Evolutionary conservation across 306 rosid species (phyloP).

Genomic region (Inga laurina): DNA sequence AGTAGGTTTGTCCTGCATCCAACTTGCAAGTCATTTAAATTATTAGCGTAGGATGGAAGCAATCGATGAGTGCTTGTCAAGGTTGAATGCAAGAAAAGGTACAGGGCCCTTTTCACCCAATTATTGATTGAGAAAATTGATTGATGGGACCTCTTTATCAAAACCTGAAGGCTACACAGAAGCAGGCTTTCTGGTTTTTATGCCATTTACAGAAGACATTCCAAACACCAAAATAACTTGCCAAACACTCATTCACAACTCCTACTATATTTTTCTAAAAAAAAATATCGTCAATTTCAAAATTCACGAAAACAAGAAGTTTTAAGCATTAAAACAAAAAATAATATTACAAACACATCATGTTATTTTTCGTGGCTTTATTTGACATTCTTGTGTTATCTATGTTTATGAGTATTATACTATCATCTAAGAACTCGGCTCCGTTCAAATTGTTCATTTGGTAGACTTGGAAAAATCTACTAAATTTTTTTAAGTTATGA

Average conservation of each 20-base stretch:
- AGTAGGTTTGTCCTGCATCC: neutral
- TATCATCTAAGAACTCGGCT: neutral
- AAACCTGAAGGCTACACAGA: neutral
- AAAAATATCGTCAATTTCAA: too few species aligned
- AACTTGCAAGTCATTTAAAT: neutral
- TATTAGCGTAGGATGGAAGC: neutral
- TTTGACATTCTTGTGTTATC: too few species aligned
- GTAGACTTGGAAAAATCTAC: neutral
- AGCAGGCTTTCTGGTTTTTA: neutral
- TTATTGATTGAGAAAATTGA: neutral
- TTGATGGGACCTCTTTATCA: neutral
- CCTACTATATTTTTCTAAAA: too few species aligned
- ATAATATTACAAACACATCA: too few species aligned
- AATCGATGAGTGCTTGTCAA: neutral
- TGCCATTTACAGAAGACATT: neutral
- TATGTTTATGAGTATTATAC: too few species aligned
- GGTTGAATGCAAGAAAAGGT: neutral
- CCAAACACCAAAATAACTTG: neutral
- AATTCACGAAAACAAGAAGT: neutral
- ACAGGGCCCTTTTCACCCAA: neutral
- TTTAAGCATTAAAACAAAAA: too few species aligned
- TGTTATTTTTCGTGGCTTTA: too few species aligned
- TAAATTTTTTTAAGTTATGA: too few species aligned
- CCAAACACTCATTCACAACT: neutral
- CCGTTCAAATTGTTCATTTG: neutral